Conservation (phyloP, 2,329 filamentous ascomycete genomes). For the Curvularia lunata region DNA sequence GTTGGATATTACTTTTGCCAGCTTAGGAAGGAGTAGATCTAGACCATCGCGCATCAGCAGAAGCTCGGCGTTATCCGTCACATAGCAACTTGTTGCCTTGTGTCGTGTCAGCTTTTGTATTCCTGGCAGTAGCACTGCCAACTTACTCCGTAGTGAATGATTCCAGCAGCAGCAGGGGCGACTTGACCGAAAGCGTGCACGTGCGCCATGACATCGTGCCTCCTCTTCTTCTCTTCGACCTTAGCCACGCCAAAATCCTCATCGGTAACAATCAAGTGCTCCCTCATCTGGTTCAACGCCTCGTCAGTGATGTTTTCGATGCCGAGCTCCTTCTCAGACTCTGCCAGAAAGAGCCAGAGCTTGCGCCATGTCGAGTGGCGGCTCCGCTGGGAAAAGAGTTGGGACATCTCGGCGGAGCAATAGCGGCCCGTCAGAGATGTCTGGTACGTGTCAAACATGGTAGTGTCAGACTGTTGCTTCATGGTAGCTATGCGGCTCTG, state of each 20-base stretch:
- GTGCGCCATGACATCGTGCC: slow-evolving; percentile 71
- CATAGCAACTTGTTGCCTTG: slow-evolving; percentile 37
- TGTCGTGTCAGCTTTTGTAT: slow-evolving; percentile 69
- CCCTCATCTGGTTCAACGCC: slow-evolving; percentile 56
- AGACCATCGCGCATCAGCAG: slow-evolving; percentile 78
- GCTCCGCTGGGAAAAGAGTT: slow-evolving; percentile 78
- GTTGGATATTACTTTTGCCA: slow-evolving; percentile 80
- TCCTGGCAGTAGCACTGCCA: background rate
- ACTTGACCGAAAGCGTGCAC: slow-evolving; percentile 76
- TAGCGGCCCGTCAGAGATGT: slow-evolving; percentile 61
- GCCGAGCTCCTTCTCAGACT: slow-evolving; percentile 81
- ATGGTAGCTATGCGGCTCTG: slow-evolving; percentile 32
- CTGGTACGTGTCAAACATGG: slow-evolving; percentile 37
- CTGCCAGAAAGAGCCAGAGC: slow-evolving; percentile 84
- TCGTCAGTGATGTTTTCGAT: slow-evolving; percentile 73
- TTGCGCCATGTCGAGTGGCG: slow-evolving; percentile 81
- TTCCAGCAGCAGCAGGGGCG: slow-evolving; percentile 78
- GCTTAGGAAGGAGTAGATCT: slow-evolving; percentile 76
- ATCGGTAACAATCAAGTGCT: slow-evolving; percentile 54
- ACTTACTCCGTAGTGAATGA: slow-evolving; percentile 75
- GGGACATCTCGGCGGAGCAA: slow-evolving; percentile 63
- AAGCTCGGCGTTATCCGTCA: slow-evolving; percentile 39
- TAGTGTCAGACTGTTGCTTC: slow-evolving; percentile 28
- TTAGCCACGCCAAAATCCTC: slow-evolving; percentile 56
- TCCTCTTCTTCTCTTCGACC: slow-evolving; percentile 59